Conservation (phyloP, 805 yeast species). For the Candida michaelii region DNA sequence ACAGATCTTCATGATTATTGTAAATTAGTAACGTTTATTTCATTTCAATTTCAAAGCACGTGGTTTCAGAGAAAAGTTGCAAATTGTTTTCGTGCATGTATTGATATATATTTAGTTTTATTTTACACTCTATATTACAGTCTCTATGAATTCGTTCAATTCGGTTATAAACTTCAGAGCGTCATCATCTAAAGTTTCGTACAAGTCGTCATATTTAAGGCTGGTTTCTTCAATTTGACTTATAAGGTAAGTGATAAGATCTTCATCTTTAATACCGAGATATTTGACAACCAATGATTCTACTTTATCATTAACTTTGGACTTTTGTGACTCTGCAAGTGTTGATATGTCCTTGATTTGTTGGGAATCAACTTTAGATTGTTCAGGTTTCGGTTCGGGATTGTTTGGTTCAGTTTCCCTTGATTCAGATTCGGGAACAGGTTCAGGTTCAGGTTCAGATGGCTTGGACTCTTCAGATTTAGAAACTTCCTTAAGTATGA, state of each 20-base stretch:
- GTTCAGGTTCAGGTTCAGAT: too few species aligned
- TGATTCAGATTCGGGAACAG: neutral
- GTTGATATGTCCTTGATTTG: slow-evolving; percentile 14
- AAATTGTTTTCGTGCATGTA: slow-evolving; percentile 7
- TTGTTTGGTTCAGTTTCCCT: neutral
- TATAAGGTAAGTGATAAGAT: slow-evolving; percentile 44
- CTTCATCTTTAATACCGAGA: slow-evolving; percentile 54
- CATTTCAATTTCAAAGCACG: neutral
- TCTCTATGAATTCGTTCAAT: slow-evolving; percentile 28
- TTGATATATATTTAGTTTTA: slow-evolving; percentile 3
- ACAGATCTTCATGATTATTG: slow-evolving; percentile 1
- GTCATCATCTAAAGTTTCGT: slow-evolving; percentile 53
- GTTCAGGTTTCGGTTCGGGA: too few species aligned
- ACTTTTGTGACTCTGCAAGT: neutral
- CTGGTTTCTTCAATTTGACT: slow-evolving; percentile 33
- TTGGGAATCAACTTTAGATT: slow-evolving; percentile 2
- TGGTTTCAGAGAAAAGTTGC: slow-evolving; percentile 2
- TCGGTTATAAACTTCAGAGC: slow-evolving; percentile 41
- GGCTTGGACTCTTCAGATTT: too few species aligned
- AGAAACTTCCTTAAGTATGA: too few species aligned
- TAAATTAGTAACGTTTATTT: slow-evolving; percentile 3
- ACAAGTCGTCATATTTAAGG: slow-evolving; percentile 40
- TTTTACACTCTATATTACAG: neutral
- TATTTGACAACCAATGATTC: slow-evolving; percentile 49
- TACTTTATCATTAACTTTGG: slow-evolving; percentile 33